A percentile compares a stretch with the other conserved stretches of the same genome.
These are phyloP conservation scores for Colletotrichum chrysophilum DNA, from an alignment of 2,329 filamentous ascomycete genomes.

Conservation along the genomic window DNA sequence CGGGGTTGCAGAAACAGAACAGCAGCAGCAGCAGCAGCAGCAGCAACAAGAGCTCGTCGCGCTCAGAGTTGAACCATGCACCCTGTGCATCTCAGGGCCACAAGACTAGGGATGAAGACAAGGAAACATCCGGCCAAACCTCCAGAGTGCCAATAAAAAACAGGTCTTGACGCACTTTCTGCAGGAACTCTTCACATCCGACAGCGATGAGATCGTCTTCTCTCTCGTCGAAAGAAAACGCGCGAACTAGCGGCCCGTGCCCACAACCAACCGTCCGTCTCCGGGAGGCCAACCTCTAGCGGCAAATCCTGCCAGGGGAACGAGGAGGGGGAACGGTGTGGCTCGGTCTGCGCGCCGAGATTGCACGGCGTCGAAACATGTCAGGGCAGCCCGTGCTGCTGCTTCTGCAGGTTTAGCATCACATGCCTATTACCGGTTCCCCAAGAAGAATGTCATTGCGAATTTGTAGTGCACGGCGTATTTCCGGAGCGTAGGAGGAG, in stretches of 20 bases:
- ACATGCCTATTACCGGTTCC: slow-evolving; percentile 3
- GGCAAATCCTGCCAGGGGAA: background rate
- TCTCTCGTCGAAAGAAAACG: background rate
- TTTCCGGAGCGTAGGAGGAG: background rate
- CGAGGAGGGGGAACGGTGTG: background rate
- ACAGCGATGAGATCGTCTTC: background rate
- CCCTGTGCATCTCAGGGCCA: background rate
- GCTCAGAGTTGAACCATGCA: background rate
- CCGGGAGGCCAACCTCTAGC: background rate
- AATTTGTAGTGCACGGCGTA: background rate
- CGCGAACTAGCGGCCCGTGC: slow-evolving; percentile 4
- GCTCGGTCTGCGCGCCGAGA: slow-evolving; percentile 14
- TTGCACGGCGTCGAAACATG: slow-evolving; percentile 10
- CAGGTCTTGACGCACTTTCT: background rate
- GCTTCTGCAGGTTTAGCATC: background rate
- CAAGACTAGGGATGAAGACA: background rate
- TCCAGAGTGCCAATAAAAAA: background rate
- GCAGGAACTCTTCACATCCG: background rate
- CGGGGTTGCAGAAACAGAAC: background rate
- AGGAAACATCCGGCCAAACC: background rate
- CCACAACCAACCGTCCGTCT: background rate
- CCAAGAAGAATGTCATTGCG: slow-evolving; percentile 4
- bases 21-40: background rate
- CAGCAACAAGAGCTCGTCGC: background rate
- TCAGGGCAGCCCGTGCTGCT: slow-evolving; percentile 11